Evolutionary conservation across 352 stramenopile species (phyloP), one percentile per base, ranked within the genome.

Genomic region (Phytophthora boehmeriae): DNA sequence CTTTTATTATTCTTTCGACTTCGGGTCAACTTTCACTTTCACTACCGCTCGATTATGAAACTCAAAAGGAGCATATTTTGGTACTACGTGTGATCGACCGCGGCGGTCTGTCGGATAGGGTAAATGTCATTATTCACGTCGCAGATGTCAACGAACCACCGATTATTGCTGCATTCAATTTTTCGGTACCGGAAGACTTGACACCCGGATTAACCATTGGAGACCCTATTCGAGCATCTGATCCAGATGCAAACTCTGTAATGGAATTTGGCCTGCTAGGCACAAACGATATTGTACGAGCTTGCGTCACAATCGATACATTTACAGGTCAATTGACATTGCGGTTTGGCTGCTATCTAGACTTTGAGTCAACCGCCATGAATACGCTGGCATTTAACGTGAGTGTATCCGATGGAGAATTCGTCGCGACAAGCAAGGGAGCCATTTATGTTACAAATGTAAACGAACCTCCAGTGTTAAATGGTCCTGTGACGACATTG

Each of bases 321-420:
- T 55, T 32, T 5, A 62, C 48, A 20, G 65, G 59, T 8, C 65
- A 73, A 17, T n/a, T 73, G 9, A 2, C 45, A 14, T 20, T 73
- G 3, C 65, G 36, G 5, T 13, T 53, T 19, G 45, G 42, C 22
- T 62, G 54, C 25, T 56, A 23, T 27, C 19, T 81, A 10, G 66
- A 81, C 36, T 76, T 56, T 16, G 73, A 81, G 32, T 55, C 52
- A 5, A 22, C 41, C 2, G 22, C 22, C 2, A 63, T 3, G 30
- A 70, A 49, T n/a, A 45, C n/a, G n/a, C n/a, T 75, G 8, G 25
- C 54, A 2, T 42, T 89, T 9, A 35, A 51, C 2, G 61, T 83
- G 43, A 34, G 76, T n/a, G n/a, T 77, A 10, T 76, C 47, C 2
- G 79, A 89, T 45, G 70, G 66, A 49, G 61, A 78, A n/a, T 58